A percentile compares a stretch with the other conserved stretches of the same genome.
Conservation (phyloP, 108 stramenopile species). For the Cyclostephanos tholiformis region DNA sequence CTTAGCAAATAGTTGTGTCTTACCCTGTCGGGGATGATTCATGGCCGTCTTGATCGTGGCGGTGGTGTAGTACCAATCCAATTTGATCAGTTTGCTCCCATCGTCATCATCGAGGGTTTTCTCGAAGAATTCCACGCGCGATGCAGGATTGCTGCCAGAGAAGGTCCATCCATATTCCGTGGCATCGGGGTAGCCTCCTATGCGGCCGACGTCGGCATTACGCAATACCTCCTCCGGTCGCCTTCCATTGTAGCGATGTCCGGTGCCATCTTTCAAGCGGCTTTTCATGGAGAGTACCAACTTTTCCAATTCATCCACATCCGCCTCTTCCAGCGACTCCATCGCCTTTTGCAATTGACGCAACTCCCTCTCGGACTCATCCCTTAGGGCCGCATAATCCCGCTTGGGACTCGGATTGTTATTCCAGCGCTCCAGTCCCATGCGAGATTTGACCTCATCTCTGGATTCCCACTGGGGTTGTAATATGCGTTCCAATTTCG, state of each 20-base stretch:
- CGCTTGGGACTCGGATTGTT: slow-evolving; percentile 52
- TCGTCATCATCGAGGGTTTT: background rate
- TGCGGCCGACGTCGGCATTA: background rate
- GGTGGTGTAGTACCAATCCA: slow-evolving; percentile 58
- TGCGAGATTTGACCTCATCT: slow-evolving; percentile 41
- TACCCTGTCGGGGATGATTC: slow-evolving; percentile 48
- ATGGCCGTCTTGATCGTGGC: slow-evolving; percentile 51
- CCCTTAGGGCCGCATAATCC: slow-evolving; percentile 36
- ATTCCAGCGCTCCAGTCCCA: slow-evolving; percentile 52
- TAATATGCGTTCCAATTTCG: slow-evolving; percentile 24
- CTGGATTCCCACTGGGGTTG: slow-evolving; percentile 54
- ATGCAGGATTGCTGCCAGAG: slow-evolving; percentile 32
- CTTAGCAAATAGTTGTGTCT: slow-evolving; percentile 47
- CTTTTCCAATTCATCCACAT: slow-evolving; percentile 3
- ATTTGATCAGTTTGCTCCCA: slow-evolving; percentile 34
- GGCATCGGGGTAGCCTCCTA: slow-evolving; percentile 49
- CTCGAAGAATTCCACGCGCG: slow-evolving; percentile 53
- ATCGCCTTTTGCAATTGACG: slow-evolving; percentile 33
- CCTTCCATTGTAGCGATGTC: slow-evolving; percentile 23
- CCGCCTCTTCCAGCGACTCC: slow-evolving; percentile 16
- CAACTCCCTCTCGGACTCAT: slow-evolving; percentile 34
- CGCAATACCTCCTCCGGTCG: slow-evolving; percentile 12
- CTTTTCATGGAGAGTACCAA: slow-evolving; percentile 11
- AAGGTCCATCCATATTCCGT: slow-evolving; percentile 54
- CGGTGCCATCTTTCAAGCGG: background rate